phyloP scores from a whole-genome alignment of 78 protist species.

The Dictyostelium capitatum region DNA sequence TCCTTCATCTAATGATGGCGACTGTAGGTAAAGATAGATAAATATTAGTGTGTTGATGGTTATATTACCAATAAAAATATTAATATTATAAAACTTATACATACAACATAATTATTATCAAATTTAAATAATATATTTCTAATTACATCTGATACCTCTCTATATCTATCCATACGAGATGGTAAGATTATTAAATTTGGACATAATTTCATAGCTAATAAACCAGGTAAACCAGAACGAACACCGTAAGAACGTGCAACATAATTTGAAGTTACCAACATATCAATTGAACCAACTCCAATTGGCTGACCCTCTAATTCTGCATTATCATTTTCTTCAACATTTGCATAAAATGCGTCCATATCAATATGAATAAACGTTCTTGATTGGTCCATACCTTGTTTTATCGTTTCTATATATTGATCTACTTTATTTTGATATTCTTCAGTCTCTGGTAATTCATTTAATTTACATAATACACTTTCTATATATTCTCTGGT shows the following conservation, averaged over 20 bases:
- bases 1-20: conserved; percentile 78
- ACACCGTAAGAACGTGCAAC: conserved; percentile 65
- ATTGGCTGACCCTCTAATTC: conserved; percentile 54
- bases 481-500: not conserved
- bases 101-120: conserved; percentile 50
- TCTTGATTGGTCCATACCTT: not conserved
- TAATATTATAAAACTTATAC: not conserved
- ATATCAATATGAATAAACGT: conserved; percentile 75
- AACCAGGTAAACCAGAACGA: conserved; percentile 78
- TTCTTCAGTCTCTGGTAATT: conserved; percentile 32
- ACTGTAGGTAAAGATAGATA: not conserved
- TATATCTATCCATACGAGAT: conserved; percentile 67
- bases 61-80: not conserved
- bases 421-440: conserved; percentile 26
- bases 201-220: conserved; percentile 30
- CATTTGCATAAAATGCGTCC: conserved; percentile 82
- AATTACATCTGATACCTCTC: conserved; percentile 17
- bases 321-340: conserved; percentile 68
- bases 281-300: conserved; percentile 77
- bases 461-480: not conserved
- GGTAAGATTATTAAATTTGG: conserved; percentile 48
- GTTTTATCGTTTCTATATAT: not conserved
- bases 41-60: not conserved
- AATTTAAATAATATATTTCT: conserved; percentile 10
- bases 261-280: conserved; percentile 79